Percentiles rank a stretch among this genome's conserved stretches.
Evolutionary conservation across 169 alveolate species (phyloP).

Genomic region (Cryptosporidium xiaoi): DNA sequence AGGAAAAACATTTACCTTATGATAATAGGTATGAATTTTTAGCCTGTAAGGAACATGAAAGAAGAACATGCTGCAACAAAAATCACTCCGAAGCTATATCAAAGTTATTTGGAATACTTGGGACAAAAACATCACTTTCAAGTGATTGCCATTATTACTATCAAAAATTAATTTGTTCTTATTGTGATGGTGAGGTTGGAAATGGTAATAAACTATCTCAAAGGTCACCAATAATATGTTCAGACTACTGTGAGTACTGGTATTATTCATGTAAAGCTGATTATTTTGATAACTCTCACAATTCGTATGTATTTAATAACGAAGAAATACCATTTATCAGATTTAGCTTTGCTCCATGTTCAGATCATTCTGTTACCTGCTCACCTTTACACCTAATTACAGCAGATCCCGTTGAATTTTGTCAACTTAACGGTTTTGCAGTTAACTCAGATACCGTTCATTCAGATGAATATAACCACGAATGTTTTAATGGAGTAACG

Average conservation of each 20-base stretch:
- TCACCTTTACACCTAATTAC: constrained; percentile 57
- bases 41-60: constrained; percentile 63
- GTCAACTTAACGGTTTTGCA: constrained; percentile 47
- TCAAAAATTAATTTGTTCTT: constrained; percentile 40
- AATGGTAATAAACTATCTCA: constrained; percentile 38
- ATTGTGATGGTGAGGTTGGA: constrained; percentile 64
- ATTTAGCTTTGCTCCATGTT: constrained; percentile 35
- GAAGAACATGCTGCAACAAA: constrained; percentile 56
- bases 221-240: constrained; percentile 44
- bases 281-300: constrained; percentile 52
- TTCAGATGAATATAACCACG: constrained; percentile 18
- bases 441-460: neutral
- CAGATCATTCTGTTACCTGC: constrained; percentile 46
- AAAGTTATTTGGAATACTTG: constrained; percentile 24
- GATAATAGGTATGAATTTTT: constrained; percentile 16
- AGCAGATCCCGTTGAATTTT: constrained; percentile 45
- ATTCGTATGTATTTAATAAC: constrained; percentile 29
- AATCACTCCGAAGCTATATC: constrained; percentile 41
- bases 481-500: constrained; percentile 40
- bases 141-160: constrained; percentile 26
- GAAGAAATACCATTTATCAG: constrained; percentile 29
- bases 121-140: constrained; percentile 42
- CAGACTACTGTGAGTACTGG: constrained; percentile 37
- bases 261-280: constrained; percentile 29
- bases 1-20: constrained; percentile 33